phyloP scores from a whole-genome alignment of 1,284 basidiomycete genomes.

The Erythrobasidium hasegawianum region DNA sequence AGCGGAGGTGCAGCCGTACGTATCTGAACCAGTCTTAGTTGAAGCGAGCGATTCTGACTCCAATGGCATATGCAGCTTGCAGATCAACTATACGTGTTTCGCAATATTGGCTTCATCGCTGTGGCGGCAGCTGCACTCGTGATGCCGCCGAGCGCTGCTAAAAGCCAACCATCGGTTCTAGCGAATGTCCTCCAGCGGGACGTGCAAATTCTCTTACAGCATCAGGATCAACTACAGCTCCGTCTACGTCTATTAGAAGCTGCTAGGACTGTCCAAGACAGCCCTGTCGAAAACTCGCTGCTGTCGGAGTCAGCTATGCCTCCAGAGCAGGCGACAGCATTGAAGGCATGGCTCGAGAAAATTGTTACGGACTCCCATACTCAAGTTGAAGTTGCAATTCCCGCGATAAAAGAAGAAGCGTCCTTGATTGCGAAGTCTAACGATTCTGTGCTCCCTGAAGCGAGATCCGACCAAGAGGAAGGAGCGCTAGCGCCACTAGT shows the following conservation, averaged over 20 bases:
- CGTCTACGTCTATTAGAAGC: slow-evolving; percentile 28
- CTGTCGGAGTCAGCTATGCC: background rate
- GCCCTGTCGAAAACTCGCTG: background rate
- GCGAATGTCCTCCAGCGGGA: slow-evolving; percentile 5
- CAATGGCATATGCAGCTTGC: slow-evolving; percentile 4
- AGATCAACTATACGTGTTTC: slow-evolving; percentile 1
- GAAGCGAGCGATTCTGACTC: background rate
- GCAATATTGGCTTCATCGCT: slow-evolving; percentile 8
- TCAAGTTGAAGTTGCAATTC: too few species aligned
- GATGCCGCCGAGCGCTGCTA: slow-evolving; percentile 6
- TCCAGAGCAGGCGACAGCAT: background rate
- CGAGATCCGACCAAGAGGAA: too few species aligned
- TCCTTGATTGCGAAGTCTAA: too few species aligned
- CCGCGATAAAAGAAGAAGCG: too few species aligned
- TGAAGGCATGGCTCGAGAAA: slow-evolving; percentile 13
- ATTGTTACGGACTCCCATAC: too few species aligned
- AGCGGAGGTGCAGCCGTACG: background rate
- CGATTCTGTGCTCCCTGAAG: too few species aligned
- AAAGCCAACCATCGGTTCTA: background rate
- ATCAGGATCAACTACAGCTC: slow-evolving; percentile 23
- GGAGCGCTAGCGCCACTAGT: too few species aligned
- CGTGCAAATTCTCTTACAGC: slow-evolving; percentile 4
- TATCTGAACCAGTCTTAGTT: background rate
- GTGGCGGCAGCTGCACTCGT: background rate
- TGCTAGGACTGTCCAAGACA: background rate